A percentile compares a stretch with the other conserved stretches of the same genome.
Conservation (phyloP, 106 monocot genomes). For the Dioscorea alata region DNA sequence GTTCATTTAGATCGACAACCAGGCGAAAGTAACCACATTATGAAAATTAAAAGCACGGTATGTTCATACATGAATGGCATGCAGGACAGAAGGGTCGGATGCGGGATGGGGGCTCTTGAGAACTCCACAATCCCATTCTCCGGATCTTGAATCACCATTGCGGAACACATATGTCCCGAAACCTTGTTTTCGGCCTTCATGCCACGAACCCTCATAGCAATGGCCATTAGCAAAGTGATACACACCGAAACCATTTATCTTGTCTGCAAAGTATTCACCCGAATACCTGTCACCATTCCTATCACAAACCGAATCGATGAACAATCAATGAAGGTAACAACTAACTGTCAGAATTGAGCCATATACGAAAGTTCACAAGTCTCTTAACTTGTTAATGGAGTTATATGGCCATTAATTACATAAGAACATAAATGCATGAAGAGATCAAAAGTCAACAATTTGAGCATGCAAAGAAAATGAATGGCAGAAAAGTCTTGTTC, state of each 20-base stretch:
- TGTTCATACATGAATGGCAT: conserved; percentile 19
- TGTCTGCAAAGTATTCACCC: conserved; percentile 37
- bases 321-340: neutral
- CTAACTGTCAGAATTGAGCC: neutral
- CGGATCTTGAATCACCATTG: conserved; percentile 32
- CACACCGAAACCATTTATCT: conserved; percentile 48
- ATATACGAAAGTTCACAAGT: neutral
- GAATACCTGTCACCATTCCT: conserved; percentile 36
- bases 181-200: conserved; percentile 45
- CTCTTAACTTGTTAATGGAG: neutral
- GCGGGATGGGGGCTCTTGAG: conserved; percentile 10
- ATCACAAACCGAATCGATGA: neutral
- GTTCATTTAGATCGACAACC: neutral
- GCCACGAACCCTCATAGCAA: conserved; percentile 49
- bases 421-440: neutral
- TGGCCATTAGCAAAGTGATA: conserved; percentile 46
- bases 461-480: too few species aligned
- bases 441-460: neutral
- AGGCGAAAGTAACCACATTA: neutral
- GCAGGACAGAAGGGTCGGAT: conserved; percentile 4
- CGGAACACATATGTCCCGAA: conserved; percentile 45
- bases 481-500: too few species aligned
- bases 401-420: neutral
- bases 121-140: conserved; percentile 44
- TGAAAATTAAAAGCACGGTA: neutral